These are phyloP conservation scores for Zymoseptoria tritici DNA, from an alignment of 2,329 filamentous ascomycete species.

Conservation along the genomic window DNA sequence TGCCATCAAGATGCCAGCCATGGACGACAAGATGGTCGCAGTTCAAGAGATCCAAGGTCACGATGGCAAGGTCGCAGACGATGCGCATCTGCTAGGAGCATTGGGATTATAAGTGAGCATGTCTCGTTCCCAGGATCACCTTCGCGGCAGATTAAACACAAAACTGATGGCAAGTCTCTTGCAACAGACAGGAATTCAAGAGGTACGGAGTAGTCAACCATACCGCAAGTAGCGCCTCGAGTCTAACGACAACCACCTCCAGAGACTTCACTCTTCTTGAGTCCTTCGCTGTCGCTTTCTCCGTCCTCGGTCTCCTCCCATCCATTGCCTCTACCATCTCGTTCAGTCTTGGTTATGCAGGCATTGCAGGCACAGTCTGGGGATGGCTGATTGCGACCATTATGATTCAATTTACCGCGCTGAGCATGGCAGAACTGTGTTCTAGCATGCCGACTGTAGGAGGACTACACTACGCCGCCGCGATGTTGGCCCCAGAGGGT, in stretches of 20 bases:
- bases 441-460: constrained; percentile 36
- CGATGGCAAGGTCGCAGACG: background rate
- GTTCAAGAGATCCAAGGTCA: background rate
- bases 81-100: background rate
- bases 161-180: background rate
- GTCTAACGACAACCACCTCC: background rate
- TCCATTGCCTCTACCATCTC: constrained; percentile 33
- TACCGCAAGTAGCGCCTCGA: background rate
- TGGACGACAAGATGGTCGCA: background rate
- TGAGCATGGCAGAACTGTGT: constrained; percentile 32
- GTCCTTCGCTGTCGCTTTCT: constrained; percentile 33
- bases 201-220: background rate
- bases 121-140: background rate
- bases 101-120: background rate
- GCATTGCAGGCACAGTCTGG: constrained; percentile 22
- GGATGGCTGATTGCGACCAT: constrained; percentile 30
- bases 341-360: constrained; percentile 30
- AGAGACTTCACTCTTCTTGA: constrained; percentile 29
- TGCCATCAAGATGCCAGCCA: background rate
- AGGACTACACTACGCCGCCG: constrained; percentile 29
- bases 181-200: background rate
- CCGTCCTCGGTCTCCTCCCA: constrained; percentile 32
- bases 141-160: background rate
- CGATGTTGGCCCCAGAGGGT: constrained; percentile 31
- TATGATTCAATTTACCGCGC: constrained; percentile 28